Conservation (phyloP, 352 stramenopile genomes). For the Phytopythium helicoides region DNA sequence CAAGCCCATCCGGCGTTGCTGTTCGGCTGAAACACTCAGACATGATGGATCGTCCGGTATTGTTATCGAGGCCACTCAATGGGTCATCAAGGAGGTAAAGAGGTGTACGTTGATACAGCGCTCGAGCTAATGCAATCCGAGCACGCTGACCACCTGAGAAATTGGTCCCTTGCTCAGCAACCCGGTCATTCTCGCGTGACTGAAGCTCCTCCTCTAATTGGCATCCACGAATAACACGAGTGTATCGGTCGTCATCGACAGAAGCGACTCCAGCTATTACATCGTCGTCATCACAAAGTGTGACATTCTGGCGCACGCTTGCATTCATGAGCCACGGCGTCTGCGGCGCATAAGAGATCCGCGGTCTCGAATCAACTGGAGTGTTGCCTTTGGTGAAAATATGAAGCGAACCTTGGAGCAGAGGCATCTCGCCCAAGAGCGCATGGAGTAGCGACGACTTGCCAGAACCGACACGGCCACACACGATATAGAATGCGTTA, state of each 20-base stretch:
- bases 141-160: constrained; percentile 85
- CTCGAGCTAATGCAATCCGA: constrained; percentile 83
- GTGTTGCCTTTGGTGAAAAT: neutral
- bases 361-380: neutral
- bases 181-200: constrained; percentile 34
- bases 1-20: constrained; percentile 9
- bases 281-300: constrained; percentile 29
- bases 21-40: constrained; percentile 35
- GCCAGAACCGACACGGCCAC: constrained; percentile 90
- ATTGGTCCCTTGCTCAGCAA: constrained; percentile 72
- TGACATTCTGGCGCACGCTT: constrained; percentile 64
- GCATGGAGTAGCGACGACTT: constrained; percentile 96
- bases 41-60: constrained; percentile 52
- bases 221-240: constrained; percentile 56
- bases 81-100: constrained; percentile 91
- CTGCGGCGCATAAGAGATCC: constrained; percentile 70
- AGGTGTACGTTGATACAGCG: constrained; percentile 59
- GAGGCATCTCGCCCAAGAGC: constrained; percentile 95
- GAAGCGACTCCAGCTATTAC: neutral
- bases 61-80: constrained; percentile 74
- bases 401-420: constrained; percentile 18
- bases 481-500: constrained; percentile 57
- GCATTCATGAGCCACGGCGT: constrained; percentile 74
- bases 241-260: constrained; percentile 42
- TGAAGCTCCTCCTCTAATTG: constrained; percentile 72